These are phyloP conservation scores for Pichia thaimueangensis DNA, from an alignment of 805 yeast species.

Conservation along the genomic window DNA sequence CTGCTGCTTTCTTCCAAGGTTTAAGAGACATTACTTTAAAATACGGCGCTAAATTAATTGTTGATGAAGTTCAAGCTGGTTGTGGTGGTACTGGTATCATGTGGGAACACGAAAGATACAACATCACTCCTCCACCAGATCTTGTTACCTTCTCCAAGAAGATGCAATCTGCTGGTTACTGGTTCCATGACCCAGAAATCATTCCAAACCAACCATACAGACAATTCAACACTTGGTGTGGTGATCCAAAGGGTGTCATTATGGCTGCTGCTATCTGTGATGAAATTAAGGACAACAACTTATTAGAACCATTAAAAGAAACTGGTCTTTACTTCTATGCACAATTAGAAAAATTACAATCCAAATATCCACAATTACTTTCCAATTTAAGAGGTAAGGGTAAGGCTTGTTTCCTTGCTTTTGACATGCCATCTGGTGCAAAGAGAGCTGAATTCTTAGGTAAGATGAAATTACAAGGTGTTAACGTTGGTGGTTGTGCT, in stretches of 20 bases:
- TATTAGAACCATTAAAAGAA: constrained; percentile 47
- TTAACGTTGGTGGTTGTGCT: constrained; percentile 84
- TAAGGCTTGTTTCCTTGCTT: constrained; percentile 78
- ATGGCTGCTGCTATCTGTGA: constrained; percentile 67
- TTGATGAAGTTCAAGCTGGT: constrained; percentile 89
- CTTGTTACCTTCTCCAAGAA: constrained; percentile 83
- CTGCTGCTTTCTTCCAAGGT: constrained; percentile 73
- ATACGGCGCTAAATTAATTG: constrained; percentile 63
- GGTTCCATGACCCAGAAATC: constrained; percentile 66
- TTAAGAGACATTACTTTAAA: constrained; percentile 68
- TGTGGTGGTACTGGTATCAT: constrained; percentile 79
- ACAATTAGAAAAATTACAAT: constrained; percentile 46
- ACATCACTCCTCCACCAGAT: constrained; percentile 70
- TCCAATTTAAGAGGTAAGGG: constrained; percentile 65
- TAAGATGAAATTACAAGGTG: constrained; percentile 58
- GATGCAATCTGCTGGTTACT: constrained; percentile 86
- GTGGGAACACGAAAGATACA: constrained; percentile 88
- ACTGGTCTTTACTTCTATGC: constrained; percentile 64
- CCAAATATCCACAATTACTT: constrained; percentile 46
- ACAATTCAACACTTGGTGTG: constrained; percentile 93
- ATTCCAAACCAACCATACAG: constrained; percentile 76
- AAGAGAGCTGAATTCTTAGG: constrained; percentile 56
- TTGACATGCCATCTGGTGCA: constrained; percentile 51
- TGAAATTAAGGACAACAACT: constrained; percentile 56
- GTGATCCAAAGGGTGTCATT: constrained; percentile 78